phyloP scores from a whole-genome alignment of 768 basidiomycete genomes.

The Gloeophyllum trabeum region DNA sequence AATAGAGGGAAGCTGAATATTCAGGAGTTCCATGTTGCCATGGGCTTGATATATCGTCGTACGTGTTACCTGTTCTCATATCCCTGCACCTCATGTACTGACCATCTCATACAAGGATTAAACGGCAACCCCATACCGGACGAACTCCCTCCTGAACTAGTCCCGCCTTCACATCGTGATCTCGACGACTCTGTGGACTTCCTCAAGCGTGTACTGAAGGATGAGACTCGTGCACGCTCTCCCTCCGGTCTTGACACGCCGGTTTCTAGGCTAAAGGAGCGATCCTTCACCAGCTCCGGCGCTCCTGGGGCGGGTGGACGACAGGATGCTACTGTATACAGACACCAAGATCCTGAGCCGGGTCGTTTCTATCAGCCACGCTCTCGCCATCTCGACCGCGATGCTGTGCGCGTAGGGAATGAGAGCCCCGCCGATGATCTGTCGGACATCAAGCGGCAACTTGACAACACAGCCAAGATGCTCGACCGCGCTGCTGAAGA shows the following conservation, averaged over 20 bases:
- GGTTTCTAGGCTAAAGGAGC: slow-evolving; percentile 52
- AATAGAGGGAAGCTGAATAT: slow-evolving; percentile 93
- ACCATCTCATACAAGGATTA: slow-evolving; percentile 39
- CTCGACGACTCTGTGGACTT: slow-evolving; percentile 85
- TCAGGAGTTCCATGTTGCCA: slow-evolving; percentile 95
- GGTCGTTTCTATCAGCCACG: slow-evolving; percentile 70
- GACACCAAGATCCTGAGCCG: slow-evolving; percentile 56
- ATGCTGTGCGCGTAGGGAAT: slow-evolving; percentile 60
- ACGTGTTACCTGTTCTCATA: slow-evolving; percentile 20
- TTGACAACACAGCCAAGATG: slow-evolving; percentile 70
- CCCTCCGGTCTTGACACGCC: slow-evolving; percentile 40
- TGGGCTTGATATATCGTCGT: slow-evolving; percentile 97
- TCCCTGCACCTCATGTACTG: not conserved
- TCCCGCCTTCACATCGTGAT: slow-evolving; percentile 86
- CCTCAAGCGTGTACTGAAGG: slow-evolving; percentile 76
- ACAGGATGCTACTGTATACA: slow-evolving; percentile 89
- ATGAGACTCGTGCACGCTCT: slow-evolving; percentile 71
- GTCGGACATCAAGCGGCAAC: slow-evolving; percentile 75
- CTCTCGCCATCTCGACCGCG: slow-evolving; percentile 78
- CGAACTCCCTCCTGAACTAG: slow-evolving; percentile 75
- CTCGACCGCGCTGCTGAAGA: slow-evolving; percentile 66
- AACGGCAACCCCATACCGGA: slow-evolving; percentile 91
- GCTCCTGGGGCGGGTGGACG: slow-evolving; percentile 45
- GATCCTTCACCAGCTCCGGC: slow-evolving; percentile 53
- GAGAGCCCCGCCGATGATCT: slow-evolving; percentile 64